phyloP scores from a whole-genome alignment of 257 asterid species.

The Penstemon davidsonii region DNA sequence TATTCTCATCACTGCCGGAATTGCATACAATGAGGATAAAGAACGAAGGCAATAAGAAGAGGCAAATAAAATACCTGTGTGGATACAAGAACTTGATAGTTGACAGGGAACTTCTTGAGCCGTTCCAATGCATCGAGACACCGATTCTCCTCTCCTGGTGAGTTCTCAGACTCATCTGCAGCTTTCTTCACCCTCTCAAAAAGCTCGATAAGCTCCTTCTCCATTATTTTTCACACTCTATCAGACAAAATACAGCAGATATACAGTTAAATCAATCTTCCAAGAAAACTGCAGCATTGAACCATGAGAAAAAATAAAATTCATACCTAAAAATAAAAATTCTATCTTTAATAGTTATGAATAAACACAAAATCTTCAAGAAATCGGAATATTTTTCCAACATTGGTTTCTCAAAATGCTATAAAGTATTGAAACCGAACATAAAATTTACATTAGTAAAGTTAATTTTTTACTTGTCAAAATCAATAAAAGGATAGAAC shows the following conservation, averaged over 20 bases:
- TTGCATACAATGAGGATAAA: background rate
- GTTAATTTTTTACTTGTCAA: no score
- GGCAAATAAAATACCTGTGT: slow-evolving; percentile 54
- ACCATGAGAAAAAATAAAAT: no score
- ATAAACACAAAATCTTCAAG: no score
- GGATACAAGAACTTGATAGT: slow-evolving; percentile 82
- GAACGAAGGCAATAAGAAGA: slow-evolving; percentile 1
- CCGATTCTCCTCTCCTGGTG: slow-evolving; percentile 61
- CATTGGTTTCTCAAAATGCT: no score
- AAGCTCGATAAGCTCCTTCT: slow-evolving; percentile 74
- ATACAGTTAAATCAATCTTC: no score
- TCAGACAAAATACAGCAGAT: slow-evolving; percentile 16
- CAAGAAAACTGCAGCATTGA: no score
- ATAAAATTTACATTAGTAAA: no score
- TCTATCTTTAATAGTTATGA: no score
- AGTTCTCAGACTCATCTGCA: slow-evolving; percentile 59
- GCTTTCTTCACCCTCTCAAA: slow-evolving; percentile 78
- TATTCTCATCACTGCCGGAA: background rate
- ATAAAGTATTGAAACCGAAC: no score
- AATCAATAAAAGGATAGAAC: no score
- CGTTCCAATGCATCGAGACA: slow-evolving; percentile 65
- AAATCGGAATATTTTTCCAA: no score
- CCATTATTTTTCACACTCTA: slow-evolving; percentile 45
- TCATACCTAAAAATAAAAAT: no score
- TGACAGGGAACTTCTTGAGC: slow-evolving; percentile 81